Conservation (phyloP, 148 eudicot species). For the Rhododendron mucronatum region DNA sequence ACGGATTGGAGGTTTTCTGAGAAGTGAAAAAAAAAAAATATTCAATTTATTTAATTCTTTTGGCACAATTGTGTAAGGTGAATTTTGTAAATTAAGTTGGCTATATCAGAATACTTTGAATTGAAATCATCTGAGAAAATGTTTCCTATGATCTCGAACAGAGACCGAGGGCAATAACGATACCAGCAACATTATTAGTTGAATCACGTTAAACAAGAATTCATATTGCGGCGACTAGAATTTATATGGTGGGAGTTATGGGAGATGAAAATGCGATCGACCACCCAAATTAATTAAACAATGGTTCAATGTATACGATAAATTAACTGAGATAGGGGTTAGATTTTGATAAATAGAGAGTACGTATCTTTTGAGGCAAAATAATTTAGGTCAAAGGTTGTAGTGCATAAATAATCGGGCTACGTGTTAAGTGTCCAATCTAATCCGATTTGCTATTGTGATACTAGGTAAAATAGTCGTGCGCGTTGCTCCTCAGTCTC, state of each 20-base stretch:
- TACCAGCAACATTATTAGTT: neutral
- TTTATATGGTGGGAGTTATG: neutral
- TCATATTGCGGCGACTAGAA: neutral
- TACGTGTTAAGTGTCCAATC: no score
- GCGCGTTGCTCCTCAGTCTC: no score
- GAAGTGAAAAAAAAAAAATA: neutral
- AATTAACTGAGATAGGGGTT: no score
- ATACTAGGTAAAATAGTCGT: no score
- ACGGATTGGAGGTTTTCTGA: constrained; percentile 42
- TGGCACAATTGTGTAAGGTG: neutral
- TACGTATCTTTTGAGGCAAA: no score
- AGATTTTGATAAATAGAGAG: no score
- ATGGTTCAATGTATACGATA: neutral
- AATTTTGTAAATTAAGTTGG: neutral
- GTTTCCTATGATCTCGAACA: neutral
- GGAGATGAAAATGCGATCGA: neutral
- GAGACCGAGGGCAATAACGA: neutral
- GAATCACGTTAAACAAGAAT: neutral
- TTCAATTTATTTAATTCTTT: constrained; percentile 6
- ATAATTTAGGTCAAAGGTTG: no score
- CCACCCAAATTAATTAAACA: neutral
- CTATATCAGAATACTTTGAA: neutral
- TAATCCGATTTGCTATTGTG: no score
- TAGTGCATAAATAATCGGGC: no score
- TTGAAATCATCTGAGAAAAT: neutral